Evolutionary conservation across 495 filamentous ascomycete genomes (phyloP).

Genomic region (Xylaria scruposa): DNA sequence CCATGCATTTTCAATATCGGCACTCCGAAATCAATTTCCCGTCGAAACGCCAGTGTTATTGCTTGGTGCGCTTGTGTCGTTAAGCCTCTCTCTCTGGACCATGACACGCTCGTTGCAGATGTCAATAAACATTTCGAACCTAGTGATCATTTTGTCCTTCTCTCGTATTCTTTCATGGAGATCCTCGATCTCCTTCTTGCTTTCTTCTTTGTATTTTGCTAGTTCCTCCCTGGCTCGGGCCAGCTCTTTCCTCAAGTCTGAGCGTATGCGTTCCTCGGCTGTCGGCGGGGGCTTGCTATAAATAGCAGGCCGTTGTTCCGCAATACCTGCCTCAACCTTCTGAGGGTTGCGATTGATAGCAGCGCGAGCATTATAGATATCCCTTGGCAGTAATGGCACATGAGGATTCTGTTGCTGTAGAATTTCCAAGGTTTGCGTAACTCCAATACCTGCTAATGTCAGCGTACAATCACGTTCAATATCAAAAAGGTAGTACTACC

Average conservation of each 20-base stretch:
- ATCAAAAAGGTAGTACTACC: constrained; percentile 45
- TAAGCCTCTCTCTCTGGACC: constrained; percentile 53
- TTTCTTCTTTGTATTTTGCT: constrained; percentile 52
- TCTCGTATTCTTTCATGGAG: constrained; percentile 55
- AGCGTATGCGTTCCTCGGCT: constrained; percentile 61
- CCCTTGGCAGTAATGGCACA: constrained; percentile 59
- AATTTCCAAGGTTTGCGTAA: constrained; percentile 62
- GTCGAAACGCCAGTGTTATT: constrained; percentile 26
- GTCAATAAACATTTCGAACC: constrained; percentile 67
- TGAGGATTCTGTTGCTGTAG: constrained; percentile 61
- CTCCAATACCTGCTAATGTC: constrained; percentile 55
- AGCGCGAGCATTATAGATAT: constrained; percentile 64
- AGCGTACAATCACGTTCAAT: constrained; percentile 11
- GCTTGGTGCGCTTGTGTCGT: constrained; percentile 36
- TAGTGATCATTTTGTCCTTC: constrained; percentile 61
- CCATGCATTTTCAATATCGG: constrained; percentile 29
- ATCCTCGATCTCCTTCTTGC: constrained; percentile 56
- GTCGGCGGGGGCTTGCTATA: constrained; percentile 63
- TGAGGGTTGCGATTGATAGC: constrained; percentile 64
- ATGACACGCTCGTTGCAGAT: constrained; percentile 65
- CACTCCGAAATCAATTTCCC: constrained; percentile 20
- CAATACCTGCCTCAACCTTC: constrained; percentile 57
- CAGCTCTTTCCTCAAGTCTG: constrained; percentile 59
- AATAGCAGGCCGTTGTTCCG: constrained; percentile 60
- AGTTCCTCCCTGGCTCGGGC: constrained; percentile 56